A percentile compares a stretch with the other conserved stretches of the same genome.
Evolutionary conservation across 2,329 filamentous ascomycete genomes (phyloP).

Genomic region (Exophiala calicioides): DNA sequence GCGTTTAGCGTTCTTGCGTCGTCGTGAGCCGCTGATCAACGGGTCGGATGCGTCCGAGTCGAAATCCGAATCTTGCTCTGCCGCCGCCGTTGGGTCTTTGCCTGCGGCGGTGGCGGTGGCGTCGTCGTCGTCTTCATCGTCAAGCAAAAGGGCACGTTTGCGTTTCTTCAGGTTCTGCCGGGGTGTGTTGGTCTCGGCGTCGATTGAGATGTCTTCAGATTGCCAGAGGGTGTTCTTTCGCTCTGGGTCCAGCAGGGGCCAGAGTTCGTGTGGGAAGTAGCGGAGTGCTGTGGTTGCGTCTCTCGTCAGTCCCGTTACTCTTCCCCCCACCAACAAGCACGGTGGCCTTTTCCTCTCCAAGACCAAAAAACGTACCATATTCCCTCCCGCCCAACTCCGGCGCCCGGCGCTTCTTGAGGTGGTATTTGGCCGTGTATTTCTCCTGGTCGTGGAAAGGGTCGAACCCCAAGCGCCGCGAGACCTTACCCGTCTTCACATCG

Average conservation of each 20-base stretch:
- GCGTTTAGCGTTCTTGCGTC: too few relatives aligned
- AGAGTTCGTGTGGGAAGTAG: conserved; percentile 62
- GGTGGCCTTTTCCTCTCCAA: neutral
- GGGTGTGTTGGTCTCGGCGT: conserved; percentile 10
- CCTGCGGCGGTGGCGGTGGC: too few relatives aligned
- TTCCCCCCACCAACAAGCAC: neutral
- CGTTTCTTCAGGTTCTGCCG: conserved; percentile 36
- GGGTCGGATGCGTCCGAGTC: too few relatives aligned
- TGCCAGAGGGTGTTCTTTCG: conserved; percentile 40
- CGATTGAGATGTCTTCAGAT: conserved; percentile 33
- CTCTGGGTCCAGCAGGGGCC: conserved; percentile 54
- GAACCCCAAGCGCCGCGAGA: conserved; percentile 49
- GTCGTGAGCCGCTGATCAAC: too few relatives aligned
- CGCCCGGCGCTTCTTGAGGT: conserved; percentile 56
- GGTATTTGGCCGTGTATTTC: conserved; percentile 58
- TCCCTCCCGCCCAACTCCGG: conserved; percentile 57
- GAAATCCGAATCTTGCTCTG: too few relatives aligned
- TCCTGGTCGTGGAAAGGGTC: conserved; percentile 65
- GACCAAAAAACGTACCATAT: conserved; percentile 51
- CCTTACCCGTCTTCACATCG: conserved; percentile 45
- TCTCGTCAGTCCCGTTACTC: too few relatives aligned
- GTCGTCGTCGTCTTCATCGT: too few relatives aligned
- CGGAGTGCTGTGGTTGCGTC: conserved; percentile 45
- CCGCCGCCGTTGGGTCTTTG: too few relatives aligned
- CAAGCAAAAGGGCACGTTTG: too few relatives aligned